phyloP scores from a whole-genome alignment of 257 asterid species.

The Jacaranda mimosifolia region DNA sequence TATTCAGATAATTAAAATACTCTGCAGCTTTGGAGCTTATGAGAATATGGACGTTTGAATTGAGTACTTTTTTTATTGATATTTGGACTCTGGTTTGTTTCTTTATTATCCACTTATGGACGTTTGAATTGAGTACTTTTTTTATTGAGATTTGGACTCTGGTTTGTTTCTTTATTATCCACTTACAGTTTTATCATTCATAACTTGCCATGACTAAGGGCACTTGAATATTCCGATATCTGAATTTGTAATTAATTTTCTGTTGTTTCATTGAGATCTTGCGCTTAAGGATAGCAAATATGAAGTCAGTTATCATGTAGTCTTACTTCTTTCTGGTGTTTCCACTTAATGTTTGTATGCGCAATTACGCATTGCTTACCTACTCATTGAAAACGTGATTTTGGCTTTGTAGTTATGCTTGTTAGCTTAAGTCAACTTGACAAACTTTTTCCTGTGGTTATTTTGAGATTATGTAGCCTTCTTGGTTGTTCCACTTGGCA shows the following conservation, averaged over 20 bases:
- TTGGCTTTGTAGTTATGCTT: background rate
- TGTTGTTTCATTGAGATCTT: slow-evolving; percentile 30
- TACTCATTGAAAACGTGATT: slow-evolving; percentile 7
- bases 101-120: background rate
- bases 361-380: slow-evolving; percentile 17
- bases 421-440: background rate
- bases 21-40: no score
- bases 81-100: slow-evolving; percentile 10
- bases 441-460: slow-evolving; percentile 19
- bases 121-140: slow-evolving; percentile 26
- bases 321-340: background rate
- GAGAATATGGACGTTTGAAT: slow-evolving; percentile 9
- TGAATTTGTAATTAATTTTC: slow-evolving; percentile 22
- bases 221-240: slow-evolving; percentile 31
- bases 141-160: slow-evolving; percentile 23
- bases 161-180: background rate
- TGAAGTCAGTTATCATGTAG: slow-evolving; percentile 12
- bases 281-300: slow-evolving; percentile 28
- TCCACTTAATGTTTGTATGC: background rate
- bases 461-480: slow-evolving; percentile 22
- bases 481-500: slow-evolving; percentile 34
- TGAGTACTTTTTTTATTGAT: slow-evolving; percentile 34
- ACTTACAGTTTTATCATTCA: background rate
- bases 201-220: slow-evolving; percentile 7
- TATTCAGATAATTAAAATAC: no score